Conservation (phyloP, 2,329 filamentous ascomycete genomes). For the Ophiostoma novo-ulmi region DNA sequence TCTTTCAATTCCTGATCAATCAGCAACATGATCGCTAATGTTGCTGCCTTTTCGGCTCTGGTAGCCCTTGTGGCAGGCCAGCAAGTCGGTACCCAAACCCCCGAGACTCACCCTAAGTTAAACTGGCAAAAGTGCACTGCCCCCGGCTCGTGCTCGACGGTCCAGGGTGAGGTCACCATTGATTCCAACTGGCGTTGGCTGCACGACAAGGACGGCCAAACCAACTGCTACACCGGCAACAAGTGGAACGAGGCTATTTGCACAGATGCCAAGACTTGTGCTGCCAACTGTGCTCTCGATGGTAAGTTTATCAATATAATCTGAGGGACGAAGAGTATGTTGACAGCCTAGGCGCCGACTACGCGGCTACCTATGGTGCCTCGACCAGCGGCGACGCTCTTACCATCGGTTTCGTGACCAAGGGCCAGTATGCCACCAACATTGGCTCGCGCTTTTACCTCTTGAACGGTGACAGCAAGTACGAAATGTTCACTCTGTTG, state of each 20-base stretch:
- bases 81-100: slow-evolving; percentile 42
- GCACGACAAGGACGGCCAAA: slow-evolving; percentile 43
- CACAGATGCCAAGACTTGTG: slow-evolving; percentile 45
- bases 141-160: slow-evolving; percentile 43
- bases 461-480: slow-evolving; percentile 33
- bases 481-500: slow-evolving; percentile 50
- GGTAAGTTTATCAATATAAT: not conserved
- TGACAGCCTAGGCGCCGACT: slow-evolving; percentile 48
- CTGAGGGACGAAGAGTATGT: not conserved
- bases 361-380: slow-evolving; percentile 48
- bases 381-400: slow-evolving; percentile 45
- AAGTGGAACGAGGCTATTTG: slow-evolving; percentile 45
- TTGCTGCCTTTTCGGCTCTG: slow-evolving; percentile 41
- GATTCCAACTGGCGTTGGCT: slow-evolving; percentile 58
- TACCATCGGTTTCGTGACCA: slow-evolving; percentile 45
- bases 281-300: slow-evolving; percentile 46
- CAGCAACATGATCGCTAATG: slow-evolving; percentile 24
- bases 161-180: slow-evolving; percentile 46
- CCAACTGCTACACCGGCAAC: slow-evolving; percentile 49
- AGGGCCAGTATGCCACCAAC: slow-evolving; percentile 37
- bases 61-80: slow-evolving; percentile 43
- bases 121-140: slow-evolving; percentile 48
- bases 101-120: slow-evolving; percentile 49
- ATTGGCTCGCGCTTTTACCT: slow-evolving; percentile 36
- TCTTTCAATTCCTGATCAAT: not conserved